These are phyloP conservation scores for Pseudotsuga menziesii DNA, from an alignment of 75 land plant species.

Conservation along the genomic window DNA sequence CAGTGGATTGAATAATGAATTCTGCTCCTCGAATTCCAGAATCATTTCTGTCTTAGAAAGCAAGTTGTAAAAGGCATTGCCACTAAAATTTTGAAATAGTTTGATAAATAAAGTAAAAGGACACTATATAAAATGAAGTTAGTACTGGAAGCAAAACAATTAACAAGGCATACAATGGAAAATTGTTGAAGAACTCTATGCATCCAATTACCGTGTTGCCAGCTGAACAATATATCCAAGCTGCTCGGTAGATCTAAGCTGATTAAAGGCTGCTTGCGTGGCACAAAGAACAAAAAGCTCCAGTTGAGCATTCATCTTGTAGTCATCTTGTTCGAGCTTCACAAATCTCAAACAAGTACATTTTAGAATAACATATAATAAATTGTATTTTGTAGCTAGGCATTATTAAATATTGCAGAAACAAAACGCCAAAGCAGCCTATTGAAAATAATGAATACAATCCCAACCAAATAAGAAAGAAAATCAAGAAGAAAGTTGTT, in stretches of 20 bases:
- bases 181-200: background rate
- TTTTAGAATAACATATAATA: background rate
- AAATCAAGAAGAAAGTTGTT: no score
- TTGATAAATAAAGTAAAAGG: background rate
- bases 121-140: background rate
- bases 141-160: background rate
- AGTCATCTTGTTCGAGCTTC: conserved; percentile 84
- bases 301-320: conserved; percentile 68
- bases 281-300: conserved; percentile 88
- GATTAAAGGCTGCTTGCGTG: conserved; percentile 85
- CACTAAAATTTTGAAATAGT: background rate
- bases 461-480: no score
- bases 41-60: conserved; percentile 57
- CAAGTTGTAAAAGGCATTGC: background rate
- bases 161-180: background rate
- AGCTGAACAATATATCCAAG: conserved; percentile 92
- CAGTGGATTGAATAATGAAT: conserved; percentile 87
- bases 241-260: conserved; percentile 95
- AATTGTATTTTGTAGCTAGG: background rate
- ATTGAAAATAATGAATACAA: no score
- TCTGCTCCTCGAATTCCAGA: conserved; percentile 85
- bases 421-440: no score
- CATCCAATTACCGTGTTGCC: conserved; percentile 47
- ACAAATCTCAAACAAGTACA: conserved; percentile 1
- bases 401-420: no score